Base-by-base conservation (phyloP, 192 early-diverging fungal species). In the Irineochytrium annulatum region DNA sequence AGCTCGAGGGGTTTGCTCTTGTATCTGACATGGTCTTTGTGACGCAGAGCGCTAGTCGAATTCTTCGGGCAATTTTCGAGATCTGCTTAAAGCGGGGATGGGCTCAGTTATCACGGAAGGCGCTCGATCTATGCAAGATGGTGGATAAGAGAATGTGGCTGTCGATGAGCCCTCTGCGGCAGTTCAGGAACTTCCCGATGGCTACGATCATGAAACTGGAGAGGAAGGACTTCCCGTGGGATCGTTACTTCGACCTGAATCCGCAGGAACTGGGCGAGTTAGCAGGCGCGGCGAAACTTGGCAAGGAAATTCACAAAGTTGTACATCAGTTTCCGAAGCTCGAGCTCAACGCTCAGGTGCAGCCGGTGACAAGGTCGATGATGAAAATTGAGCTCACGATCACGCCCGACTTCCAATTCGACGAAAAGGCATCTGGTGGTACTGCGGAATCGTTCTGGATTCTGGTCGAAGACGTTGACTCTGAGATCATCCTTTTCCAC, bases 1-100 rank as follows among this genome's bases (percentile, higher is more conserved):
- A 89, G 56, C 62, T 99, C 32, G 86, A 94, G 32, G 95, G 94
- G 0, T 94, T 98, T 72, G 94, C 97, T 11, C 76, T 99, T 34
- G 91, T 93, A 58, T 84, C 92, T n/a, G 97, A 99, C 59, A 92
- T 95, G 91, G 94, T 94, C 0, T 97, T 93, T 78, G 92, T 99
- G 19, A 96, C 97, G 17, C 95, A 98, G 74, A 90, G 87, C 56
- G 94, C 92, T 17, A 87, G 86, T 0, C 85, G 97, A 59, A 93
- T 99, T 51, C 74, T 97, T 30, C 86, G 97, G 28, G 97, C 97
- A 6, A 85, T 99, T 55, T 99, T 95, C 77, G 97, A 98, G 78
- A 92, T 99, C 49, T 92, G 92, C 62, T 68, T 95, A 43, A 87
- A 88, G 51, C 87, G 90, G 17, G 92, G 93, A 19, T 99, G 97